Conservation (phyloP, 345 rosid genomes). For the Aethionema arabicum region DNA sequence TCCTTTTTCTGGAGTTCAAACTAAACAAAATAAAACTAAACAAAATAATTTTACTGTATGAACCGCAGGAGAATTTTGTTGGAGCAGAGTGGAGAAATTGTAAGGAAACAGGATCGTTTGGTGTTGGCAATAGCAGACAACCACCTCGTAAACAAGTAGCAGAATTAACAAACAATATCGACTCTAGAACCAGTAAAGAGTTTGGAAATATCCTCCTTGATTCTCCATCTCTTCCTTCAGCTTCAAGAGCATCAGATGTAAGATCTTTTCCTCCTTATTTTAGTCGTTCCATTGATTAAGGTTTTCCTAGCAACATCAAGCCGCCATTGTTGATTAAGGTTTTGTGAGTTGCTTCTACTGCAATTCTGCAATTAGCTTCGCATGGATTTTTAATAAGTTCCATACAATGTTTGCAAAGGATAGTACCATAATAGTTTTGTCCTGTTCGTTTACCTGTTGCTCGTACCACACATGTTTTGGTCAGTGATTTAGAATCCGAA, state of each 20-base stretch:
- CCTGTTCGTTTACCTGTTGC: conserved; percentile 10
- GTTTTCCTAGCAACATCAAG: not conserved
- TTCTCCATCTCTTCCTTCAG: conserved; percentile 65
- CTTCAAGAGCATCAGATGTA: conserved; percentile 85
- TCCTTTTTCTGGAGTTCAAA: conserved; percentile 1
- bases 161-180: conserved; percentile 59
- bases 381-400: conserved; percentile 2
- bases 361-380: not conserved
- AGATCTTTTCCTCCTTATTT: conserved; percentile 16
- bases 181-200: conserved; percentile 73
- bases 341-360: not conserved
- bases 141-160: conserved; percentile 60
- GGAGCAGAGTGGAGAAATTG: conserved; percentile 74
- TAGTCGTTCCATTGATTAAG: conserved; percentile 5
- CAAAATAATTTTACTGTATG: conserved; percentile 18
- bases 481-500: too few relatives aligned
- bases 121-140: conserved; percentile 75
- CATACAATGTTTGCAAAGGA: not conserved
- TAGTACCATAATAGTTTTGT: conserved; percentile 10
- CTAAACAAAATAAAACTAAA: conserved; percentile 7
- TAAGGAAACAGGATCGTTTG: conserved; percentile 62
- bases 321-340: too few relatives aligned
- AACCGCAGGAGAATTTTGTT: conserved; percentile 56
- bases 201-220: too few relatives aligned
- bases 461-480: too few relatives aligned